phyloP scores from a whole-genome alignment of 148 eudicot genomes.

The Tetragonia tetragonoides region DNA sequence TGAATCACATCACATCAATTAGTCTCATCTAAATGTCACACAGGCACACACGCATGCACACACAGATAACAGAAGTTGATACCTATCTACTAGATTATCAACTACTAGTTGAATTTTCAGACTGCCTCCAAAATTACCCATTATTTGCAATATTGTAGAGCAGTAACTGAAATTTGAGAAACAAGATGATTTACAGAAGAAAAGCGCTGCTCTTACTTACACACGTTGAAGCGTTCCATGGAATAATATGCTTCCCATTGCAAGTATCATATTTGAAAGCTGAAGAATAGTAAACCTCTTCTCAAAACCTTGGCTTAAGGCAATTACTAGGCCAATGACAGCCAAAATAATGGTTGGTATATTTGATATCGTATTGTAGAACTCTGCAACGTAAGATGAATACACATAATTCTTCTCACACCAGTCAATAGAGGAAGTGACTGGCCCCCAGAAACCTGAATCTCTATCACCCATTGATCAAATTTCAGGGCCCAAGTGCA shows the following conservation, averaged over 20 bases:
- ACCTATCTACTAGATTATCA: no score
- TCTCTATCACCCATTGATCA: slow-evolving; percentile 24
- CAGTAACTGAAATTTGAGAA: neutral
- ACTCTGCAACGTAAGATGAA: slow-evolving; percentile 58
- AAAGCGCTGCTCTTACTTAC: slow-evolving; percentile 32
- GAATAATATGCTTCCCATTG: slow-evolving; percentile 51
- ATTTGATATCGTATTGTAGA: slow-evolving; percentile 57
- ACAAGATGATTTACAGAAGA: neutral
- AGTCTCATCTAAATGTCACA: no score
- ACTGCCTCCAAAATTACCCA: neutral
- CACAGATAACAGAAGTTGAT: no score
- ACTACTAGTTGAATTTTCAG: neutral
- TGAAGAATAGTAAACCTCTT: slow-evolving; percentile 63
- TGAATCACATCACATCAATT: no score
- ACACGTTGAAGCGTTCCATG: slow-evolving; percentile 58
- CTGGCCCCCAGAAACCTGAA: slow-evolving; percentile 34
- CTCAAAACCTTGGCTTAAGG: slow-evolving; percentile 56
- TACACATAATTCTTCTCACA: slow-evolving; percentile 53
- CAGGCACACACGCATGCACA: no score
- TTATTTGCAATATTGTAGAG: neutral
- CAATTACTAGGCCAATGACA: slow-evolving; percentile 49
- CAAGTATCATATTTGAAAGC: slow-evolving; percentile 57
- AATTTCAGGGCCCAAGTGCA: neutral
- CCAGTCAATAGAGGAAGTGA: slow-evolving; percentile 44
- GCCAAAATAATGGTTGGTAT: slow-evolving; percentile 54